phyloP scores from a whole-genome alignment of 1,284 basidiomycete genomes.

The Mycena citricolor region DNA sequence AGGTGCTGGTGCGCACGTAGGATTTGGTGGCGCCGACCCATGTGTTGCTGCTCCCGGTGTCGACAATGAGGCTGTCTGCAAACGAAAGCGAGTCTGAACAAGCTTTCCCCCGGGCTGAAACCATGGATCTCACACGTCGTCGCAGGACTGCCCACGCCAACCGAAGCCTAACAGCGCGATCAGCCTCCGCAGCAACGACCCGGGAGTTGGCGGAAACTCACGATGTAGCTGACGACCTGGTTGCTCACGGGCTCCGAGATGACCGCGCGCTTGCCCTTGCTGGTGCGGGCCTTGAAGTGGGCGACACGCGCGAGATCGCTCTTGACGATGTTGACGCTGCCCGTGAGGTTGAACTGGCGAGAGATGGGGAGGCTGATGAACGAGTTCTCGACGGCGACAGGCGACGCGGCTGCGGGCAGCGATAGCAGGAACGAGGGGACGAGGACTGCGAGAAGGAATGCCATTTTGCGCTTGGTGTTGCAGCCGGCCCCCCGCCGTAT shows the following conservation, averaged over 20 bases:
- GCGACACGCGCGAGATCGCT: constrained; percentile 12
- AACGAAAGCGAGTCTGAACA: not conserved
- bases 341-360: constrained; percentile 9
- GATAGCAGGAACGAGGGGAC: constrained; percentile 1
- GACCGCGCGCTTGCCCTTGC: constrained; percentile 1
- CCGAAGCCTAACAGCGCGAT: constrained; percentile 25
- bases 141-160: constrained; percentile 48
- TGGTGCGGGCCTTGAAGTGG: constrained; percentile 8
- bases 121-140: constrained; percentile 36
- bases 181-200: not conserved
- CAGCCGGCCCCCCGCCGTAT: too few relatives aligned
- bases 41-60: constrained; percentile 47
- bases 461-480: too few relatives aligned
- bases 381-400: constrained; percentile 6
- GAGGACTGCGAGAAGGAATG: too few relatives aligned
- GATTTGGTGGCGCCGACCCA: constrained; percentile 54
- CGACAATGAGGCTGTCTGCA: constrained; percentile 47
- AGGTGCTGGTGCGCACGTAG: constrained; percentile 37
- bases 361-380: constrained; percentile 10
- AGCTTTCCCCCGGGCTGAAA: too few relatives aligned
- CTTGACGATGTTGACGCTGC: not conserved
- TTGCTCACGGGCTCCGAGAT: constrained; percentile 18
- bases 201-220: not conserved
- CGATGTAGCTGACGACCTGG: constrained; percentile 44
- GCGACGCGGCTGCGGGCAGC: constrained; percentile 1